Evolutionary conservation across 2,329 filamentous ascomycete species (phyloP).

Genomic region (Cryphonectria japonica): DNA sequence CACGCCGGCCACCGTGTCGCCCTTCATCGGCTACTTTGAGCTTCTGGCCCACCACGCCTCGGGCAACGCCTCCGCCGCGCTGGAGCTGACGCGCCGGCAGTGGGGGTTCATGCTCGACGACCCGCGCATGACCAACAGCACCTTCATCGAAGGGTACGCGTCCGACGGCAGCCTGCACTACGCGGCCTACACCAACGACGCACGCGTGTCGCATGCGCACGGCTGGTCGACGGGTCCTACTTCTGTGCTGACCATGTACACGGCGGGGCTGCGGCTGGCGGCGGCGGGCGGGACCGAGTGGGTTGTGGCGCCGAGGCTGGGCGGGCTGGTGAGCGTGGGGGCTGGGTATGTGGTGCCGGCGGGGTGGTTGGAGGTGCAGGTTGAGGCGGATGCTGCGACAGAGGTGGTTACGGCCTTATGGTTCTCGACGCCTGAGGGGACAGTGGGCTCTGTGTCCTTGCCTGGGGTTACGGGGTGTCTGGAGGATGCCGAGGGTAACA

Average conservation of each 20-base stretch:
- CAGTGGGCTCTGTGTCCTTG: constrained; percentile 4
- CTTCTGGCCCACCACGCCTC: constrained; percentile 20
- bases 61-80: constrained; percentile 17
- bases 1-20: constrained; percentile 17
- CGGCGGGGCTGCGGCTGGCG: constrained; percentile 19
- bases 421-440: constrained; percentile 4
- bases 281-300: constrained; percentile 19
- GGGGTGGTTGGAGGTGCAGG: constrained; percentile 10
- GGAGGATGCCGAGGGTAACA: neutral
- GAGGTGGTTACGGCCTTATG: neutral
- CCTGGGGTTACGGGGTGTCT: neutral
- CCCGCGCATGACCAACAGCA: constrained; percentile 26
- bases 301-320: constrained; percentile 19
- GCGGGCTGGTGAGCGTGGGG: constrained; percentile 5
- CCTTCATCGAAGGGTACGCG: constrained; percentile 20
- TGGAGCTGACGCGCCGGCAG: constrained; percentile 14
- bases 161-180: constrained; percentile 26
- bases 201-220: constrained; percentile 21
- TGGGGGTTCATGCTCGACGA: constrained; percentile 28
- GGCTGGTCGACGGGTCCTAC: constrained; percentile 26
- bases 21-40: constrained; percentile 26
- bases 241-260: constrained; percentile 14
- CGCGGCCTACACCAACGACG: constrained; percentile 23
- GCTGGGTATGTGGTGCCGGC: constrained; percentile 10
- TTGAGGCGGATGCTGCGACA: constrained; percentile 3